Conservation (phyloP, 345 rosid genomes). For the Eucalyptus fibrosa region DNA sequence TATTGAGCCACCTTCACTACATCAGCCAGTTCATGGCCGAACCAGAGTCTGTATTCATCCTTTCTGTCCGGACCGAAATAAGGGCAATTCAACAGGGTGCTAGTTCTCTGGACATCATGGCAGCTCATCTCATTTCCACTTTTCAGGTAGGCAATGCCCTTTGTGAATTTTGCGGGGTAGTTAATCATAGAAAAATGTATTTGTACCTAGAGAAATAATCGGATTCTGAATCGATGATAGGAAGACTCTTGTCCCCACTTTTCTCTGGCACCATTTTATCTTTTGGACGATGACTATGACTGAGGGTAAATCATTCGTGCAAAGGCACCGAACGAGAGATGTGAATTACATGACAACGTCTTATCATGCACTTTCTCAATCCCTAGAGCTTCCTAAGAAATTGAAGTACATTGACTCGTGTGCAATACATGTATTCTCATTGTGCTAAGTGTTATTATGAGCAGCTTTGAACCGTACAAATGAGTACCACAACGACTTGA, state of each 20-base stretch:
- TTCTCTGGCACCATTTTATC: not conserved
- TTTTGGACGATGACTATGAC: not conserved
- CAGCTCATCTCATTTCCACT: not conserved
- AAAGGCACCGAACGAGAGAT: not conserved
- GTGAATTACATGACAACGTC: not conserved
- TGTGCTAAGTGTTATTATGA: not conserved
- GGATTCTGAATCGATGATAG: not conserved
- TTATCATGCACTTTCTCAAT: not conserved
- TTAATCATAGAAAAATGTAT: not conserved
- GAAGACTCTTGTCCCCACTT: not conserved
- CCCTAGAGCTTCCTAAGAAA: not conserved
- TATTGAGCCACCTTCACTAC: not conserved
- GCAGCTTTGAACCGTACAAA: not conserved
- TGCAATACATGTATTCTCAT: not conserved
- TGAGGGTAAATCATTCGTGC: not conserved
- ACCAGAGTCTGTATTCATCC: not conserved
- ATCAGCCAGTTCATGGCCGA: not conserved
- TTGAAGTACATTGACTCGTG: not conserved
- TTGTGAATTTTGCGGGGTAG: not conserved
- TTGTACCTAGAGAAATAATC: not conserved
- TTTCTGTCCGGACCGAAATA: not conserved
- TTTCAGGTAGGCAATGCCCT: not conserved
- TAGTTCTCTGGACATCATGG: not conserved
- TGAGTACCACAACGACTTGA: not conserved
- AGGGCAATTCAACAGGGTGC: not conserved